Evolutionary conservation across 2,329 filamentous ascomycete genomes (phyloP), one percentile per base, ranked within the genome.

Genomic region (Myriosclerotinia duriaeana): DNA sequence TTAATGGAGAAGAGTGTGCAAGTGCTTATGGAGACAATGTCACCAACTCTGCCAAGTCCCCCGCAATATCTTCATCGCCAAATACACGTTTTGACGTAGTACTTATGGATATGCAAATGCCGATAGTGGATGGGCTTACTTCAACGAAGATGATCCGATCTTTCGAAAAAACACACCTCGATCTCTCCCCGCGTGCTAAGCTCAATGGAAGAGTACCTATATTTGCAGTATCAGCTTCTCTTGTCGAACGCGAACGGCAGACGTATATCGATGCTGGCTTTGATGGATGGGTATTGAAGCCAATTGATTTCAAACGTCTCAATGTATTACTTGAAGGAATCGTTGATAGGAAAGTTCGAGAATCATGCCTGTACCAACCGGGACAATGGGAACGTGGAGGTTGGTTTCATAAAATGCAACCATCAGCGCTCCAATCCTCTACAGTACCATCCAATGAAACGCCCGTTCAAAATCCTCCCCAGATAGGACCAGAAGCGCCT

Each of bases 51-150:
- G 20, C 48, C 22, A 52, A 42, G 17, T 3, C 46, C 7, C 1
- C 34, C 17, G 26, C 9, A 36, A 22, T 42, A 53, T 22, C 38
- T 36, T 42, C 61, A 34, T 36, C 38, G 8, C 38, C 48, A 12
- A 22, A n/a, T 14, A 60, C 77, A 36, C 78, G 79, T 30, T 95
- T 91, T 73, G 92, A 96, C 76, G 88, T 92, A 6, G 82, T 97
- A 58, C 81, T 97, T 69, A 96, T 96, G 93, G 93, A 96, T 75
- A 92, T 97, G 85, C 92, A 96, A 83, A 96, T 97, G 93, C 92
- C 93, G 22, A 95, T 96, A 42, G 90, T 96, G 5, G 92, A 96
- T 74, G 93, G 93, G 17, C 83, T 93, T 36, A 87, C 84, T 3
- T 92, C 92, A 20, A 90, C 92, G 0, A 93, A 92, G 77, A 89